Conservation (phyloP, 106 monocot species). For the Allium cepa region DNA sequence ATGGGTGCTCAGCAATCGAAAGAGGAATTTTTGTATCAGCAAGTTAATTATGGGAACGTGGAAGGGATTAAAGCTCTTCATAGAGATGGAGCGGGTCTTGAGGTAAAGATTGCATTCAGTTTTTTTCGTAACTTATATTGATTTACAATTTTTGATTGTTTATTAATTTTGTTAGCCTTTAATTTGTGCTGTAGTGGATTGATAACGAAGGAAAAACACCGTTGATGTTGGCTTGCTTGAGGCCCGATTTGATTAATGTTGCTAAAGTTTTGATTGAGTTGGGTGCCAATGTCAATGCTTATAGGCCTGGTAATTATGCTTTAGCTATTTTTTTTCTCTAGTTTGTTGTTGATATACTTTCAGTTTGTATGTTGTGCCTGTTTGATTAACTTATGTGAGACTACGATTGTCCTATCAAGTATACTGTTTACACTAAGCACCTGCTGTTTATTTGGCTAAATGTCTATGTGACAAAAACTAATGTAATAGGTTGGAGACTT, state of each 20-base stretch:
- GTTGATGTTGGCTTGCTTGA: conserved; percentile 70
- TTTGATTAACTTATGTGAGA: too few relatives aligned
- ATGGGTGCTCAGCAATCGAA: conserved; percentile 87
- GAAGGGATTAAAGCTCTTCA: conserved; percentile 56
- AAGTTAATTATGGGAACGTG: conserved; percentile 66
- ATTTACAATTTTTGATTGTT: too few relatives aligned
- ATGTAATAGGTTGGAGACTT: not conserved
- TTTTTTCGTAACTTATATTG: not conserved
- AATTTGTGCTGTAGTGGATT: conserved; percentile 47
- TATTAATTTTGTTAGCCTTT: too few relatives aligned
- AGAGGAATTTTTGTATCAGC: conserved; percentile 72
- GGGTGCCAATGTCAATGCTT: conserved; percentile 91
- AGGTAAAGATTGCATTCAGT: conserved; percentile 26
- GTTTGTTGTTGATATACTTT: too few relatives aligned
- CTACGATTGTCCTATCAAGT: too few relatives aligned
- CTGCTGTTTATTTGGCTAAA: too few relatives aligned
- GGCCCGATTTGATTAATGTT: conserved; percentile 47
- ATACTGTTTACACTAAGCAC: too few relatives aligned
- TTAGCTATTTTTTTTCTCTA: too few relatives aligned
- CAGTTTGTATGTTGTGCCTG: too few relatives aligned
- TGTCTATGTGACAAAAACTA: too few relatives aligned
- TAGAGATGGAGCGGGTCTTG: conserved; percentile 69
- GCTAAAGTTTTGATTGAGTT: conserved; percentile 62
- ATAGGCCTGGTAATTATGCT: conserved; percentile 56
- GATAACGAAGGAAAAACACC: conserved; percentile 91